Evolutionary conservation across 2,329 filamentous ascomycete genomes (phyloP).

Genomic region (Grosmannia penicillata): DNA sequence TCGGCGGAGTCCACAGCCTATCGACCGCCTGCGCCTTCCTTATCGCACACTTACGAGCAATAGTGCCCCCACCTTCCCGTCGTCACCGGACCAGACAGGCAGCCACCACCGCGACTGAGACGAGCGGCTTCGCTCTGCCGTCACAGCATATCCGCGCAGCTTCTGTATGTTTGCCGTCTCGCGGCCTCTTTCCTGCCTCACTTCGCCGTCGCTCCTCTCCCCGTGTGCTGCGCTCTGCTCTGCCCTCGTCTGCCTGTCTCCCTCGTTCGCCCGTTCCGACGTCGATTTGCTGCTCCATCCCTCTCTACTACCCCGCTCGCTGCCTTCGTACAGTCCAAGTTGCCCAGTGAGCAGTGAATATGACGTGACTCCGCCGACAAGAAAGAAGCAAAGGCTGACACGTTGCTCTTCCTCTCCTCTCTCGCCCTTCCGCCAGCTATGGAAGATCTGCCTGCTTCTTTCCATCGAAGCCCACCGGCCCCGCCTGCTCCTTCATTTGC

Average conservation of each 20-base stretch:
- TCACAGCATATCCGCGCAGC: background rate
- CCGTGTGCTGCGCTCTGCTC: background rate
- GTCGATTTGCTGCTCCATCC: background rate
- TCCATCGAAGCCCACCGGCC: background rate
- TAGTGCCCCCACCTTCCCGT: constrained; percentile 1
- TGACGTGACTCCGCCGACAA: constrained; percentile 3
- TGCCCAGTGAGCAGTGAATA: constrained; percentile 4
- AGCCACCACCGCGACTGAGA: background rate
- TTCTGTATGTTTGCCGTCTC: background rate
- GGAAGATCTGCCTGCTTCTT: constrained; percentile 10
- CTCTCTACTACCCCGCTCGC: background rate
- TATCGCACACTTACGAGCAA: constrained; percentile 1
- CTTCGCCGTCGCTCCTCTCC: background rate
- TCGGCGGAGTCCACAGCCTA: too few relatives aligned
- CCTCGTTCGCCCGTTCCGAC: background rate
- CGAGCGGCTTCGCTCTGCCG: background rate
- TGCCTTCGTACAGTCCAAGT: background rate
- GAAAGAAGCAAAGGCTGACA: constrained; percentile 8
- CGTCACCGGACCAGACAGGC: constrained; percentile 1
- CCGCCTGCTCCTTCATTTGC: background rate
- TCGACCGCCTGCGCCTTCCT: background rate
- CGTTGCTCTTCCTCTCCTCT: background rate
- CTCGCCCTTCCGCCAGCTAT: constrained; percentile 6
- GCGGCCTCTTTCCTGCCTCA: background rate
- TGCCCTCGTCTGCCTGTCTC: background rate